Percentiles rank a stretch among this genome's conserved stretches.
These are phyloP conservation scores for Arabidopsis thaliana DNA, from an alignment of 345 rosid genomes.

Conservation along the genomic window DNA sequence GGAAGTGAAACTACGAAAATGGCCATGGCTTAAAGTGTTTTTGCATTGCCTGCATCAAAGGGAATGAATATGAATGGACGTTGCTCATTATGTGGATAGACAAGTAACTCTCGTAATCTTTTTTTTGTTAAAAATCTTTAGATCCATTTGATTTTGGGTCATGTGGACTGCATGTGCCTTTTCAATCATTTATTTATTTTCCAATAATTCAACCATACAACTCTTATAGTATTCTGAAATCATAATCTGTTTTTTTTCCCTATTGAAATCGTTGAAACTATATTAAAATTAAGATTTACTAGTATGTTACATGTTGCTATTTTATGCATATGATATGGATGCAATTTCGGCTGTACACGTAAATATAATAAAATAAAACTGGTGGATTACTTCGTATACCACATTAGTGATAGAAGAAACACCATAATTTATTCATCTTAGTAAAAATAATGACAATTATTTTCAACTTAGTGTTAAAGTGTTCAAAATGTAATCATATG, in stretches of 20 bases:
- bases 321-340: background rate
- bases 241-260: background rate
- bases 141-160: constrained; percentile 19
- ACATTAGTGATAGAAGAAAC: too few species aligned
- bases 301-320: background rate
- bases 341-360: background rate
- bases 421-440: too few species aligned
- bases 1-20: background rate
- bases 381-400: too few species aligned
- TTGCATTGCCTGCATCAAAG: constrained; percentile 32
- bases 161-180: constrained; percentile 42
- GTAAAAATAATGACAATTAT: background rate
- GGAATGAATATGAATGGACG: constrained; percentile 31
- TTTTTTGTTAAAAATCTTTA: background rate
- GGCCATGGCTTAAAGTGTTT: constrained; percentile 13
- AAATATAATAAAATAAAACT: too few species aligned
- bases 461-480: background rate
- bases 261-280: background rate
- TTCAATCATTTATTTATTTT: constrained; percentile 10
- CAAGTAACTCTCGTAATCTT: constrained; percentile 1
- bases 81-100: constrained; percentile 22
- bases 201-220: constrained; percentile 19
- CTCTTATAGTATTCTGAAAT: constrained; percentile 16
- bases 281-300: background rate
- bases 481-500: background rate